Evolutionary conservation across 148 eudicot genomes (phyloP).

Genomic region (Spergularia bocconei): DNA sequence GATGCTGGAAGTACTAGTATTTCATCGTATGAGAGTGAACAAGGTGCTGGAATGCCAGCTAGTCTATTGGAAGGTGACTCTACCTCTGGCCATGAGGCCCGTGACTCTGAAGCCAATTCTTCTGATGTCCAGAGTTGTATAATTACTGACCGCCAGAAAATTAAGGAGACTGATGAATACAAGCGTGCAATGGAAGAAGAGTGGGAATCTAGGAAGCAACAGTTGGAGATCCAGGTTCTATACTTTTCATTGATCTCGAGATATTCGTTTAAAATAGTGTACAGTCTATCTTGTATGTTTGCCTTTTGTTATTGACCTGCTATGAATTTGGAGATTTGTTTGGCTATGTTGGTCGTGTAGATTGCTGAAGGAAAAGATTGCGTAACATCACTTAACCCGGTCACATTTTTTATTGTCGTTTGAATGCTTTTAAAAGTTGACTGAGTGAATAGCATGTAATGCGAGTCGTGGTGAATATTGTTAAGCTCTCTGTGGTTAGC

Average conservation of each 20-base stretch:
- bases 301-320: too few relatives aligned
- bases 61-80: neutral
- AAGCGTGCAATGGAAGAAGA: constrained; percentile 82
- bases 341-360: too few relatives aligned
- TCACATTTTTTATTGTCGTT: too few relatives aligned
- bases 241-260: neutral
- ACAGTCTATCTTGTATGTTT: neutral
- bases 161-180: constrained; percentile 87
- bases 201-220: constrained; percentile 61
- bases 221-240: constrained; percentile 64
- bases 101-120: neutral
- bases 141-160: constrained; percentile 63
- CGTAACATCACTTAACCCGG: too few relatives aligned
- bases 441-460: too few relatives aligned
- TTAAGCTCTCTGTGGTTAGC: too few relatives aligned
- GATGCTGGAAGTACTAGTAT: neutral
- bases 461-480: too few relatives aligned
- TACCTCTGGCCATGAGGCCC: neutral
- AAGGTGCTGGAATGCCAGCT: neutral
- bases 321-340: too few relatives aligned
- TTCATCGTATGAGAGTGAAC: neutral
- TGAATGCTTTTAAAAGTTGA: too few relatives aligned
- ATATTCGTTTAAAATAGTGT: neutral
- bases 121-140: constrained; percentile 27
- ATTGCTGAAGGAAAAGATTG: too few relatives aligned